Evolutionary conservation across 352 stramenopile species (phyloP), one percentile per base, ranked within the genome.

Genomic region (Pythium oligandrum): DNA sequence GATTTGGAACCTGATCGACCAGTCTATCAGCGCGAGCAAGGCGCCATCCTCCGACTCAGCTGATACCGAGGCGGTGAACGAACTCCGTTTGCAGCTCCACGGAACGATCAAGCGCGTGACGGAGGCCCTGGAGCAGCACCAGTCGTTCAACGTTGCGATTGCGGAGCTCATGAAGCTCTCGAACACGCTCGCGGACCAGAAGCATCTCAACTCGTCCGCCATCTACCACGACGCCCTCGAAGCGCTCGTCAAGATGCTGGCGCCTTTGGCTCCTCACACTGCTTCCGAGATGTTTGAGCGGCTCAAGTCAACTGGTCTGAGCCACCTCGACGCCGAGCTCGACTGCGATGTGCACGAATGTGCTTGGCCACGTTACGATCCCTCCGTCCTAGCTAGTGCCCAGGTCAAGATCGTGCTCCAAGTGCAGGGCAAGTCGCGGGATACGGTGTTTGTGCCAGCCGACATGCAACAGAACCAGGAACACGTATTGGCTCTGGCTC

Each of bases 101-200:
- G 68, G 66, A n/a, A 80, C 81, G 10, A 93, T 95, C 64, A 78
- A 92, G 64, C 78, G 80, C 31, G 86, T 94, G 40, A 91, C 84
- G 0, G 73, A 92, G 32, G 79, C 78, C 8, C 55, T 96, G 42
- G 75, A 88, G 37, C 60, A 82, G 44, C 76, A 80, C 53, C 82
- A 94, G 60, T 85, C 84, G 40, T 96, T 96, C 63, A 95, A 95
- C 55, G 85, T 96, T 26, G 84, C 84, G 44, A 93, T 96, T 57
- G 86, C 86, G 5, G 84, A 96, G 64, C 75, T 96, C 10, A 96
- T 96, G 86, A 96, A 96, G 72, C 73, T 96, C 30, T 92, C 83
- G 31, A 96, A 96, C 55, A 40, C 73, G 38, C 66, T 96, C 51
- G 78, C 75, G 43, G 75, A 92, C 32, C 52, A 61, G 39, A 70